Evolutionary conservation across 2,329 filamentous ascomycete genomes (phyloP).

Genomic region (Cladosporium cucumerinum): DNA sequence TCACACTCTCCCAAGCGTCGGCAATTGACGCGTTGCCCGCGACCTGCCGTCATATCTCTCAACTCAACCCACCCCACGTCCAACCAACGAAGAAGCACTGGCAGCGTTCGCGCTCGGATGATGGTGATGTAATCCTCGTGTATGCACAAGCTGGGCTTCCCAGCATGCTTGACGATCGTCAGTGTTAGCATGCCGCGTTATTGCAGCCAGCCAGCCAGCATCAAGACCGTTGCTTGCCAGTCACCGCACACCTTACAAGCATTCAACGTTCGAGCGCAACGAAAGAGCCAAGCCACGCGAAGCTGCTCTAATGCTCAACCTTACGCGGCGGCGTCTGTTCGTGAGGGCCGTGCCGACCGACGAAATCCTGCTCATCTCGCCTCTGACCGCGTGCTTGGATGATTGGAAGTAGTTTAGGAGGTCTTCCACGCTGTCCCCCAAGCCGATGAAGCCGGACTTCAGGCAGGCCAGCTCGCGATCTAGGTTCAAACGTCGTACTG

Average conservation of each 20-base stretch:
- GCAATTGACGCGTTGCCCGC: not conserved
- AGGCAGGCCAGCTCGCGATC: not conserved
- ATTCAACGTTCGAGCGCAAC: conserved; percentile 3
- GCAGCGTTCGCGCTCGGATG: conserved; percentile 6
- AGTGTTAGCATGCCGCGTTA: not conserved
- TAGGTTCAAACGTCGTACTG: not conserved
- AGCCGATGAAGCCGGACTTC: not conserved
- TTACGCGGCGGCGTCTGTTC: not conserved
- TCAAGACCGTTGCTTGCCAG: not conserved
- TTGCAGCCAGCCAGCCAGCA: not conserved
- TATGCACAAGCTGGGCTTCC: not conserved
- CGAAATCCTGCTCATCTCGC: not conserved
- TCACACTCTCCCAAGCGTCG: not conserved
- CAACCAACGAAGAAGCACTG: not conserved
- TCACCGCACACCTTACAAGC: not conserved
- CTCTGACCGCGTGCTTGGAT: not conserved
- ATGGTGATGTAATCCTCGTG: not conserved
- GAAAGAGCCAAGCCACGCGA: not conserved
- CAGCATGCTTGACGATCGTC: not conserved
- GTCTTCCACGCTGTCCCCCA: not conserved
- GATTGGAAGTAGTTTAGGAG: not conserved
- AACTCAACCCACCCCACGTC: not conserved
- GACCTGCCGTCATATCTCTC: not conserved
- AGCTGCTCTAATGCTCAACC: conserved; percentile 3
- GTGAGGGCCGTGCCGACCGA: conserved; percentile 2